Conservation (phyloP, 169 alveolate species). For the Perkinsus chesapeaki region DNA sequence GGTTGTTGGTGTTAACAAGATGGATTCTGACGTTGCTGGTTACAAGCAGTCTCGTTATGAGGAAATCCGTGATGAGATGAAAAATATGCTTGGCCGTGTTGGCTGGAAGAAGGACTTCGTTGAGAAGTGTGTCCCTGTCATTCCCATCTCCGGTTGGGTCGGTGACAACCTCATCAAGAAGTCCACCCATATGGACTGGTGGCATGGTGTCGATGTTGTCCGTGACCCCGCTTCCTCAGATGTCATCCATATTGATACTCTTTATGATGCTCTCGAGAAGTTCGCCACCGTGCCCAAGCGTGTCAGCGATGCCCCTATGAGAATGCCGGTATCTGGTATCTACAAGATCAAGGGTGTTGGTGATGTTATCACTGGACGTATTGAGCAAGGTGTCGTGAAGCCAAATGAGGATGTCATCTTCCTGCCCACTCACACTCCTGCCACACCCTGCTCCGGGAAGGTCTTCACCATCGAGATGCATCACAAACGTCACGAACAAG, state of each 20-base stretch:
- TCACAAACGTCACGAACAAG: conserved; percentile 90
- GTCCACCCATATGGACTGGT: conserved; percentile 95
- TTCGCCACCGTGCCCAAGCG: conserved; percentile 92
- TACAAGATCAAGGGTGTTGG: conserved; percentile 99
- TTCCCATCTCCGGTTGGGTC: conserved; percentile 95
- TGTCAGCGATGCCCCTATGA: conserved; percentile 91
- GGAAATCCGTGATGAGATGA: conserved; percentile 91
- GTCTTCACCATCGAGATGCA: conserved; percentile 97
- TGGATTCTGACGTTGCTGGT: conserved; percentile 80
- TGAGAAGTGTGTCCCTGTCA: conserved; percentile 81
- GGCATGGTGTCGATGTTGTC: conserved; percentile 67
- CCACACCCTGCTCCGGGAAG: conserved; percentile 47
- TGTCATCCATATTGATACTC: conserved; percentile 46
- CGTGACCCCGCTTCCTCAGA: not conserved
- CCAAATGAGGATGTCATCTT: conserved; percentile 70
- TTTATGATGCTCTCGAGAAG: conserved; percentile 90
- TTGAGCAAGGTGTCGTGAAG: conserved; percentile 93
- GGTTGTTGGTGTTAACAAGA: conserved; percentile 96
- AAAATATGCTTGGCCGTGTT: conserved; percentile 86
- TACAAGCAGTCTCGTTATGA: conserved; percentile 87
- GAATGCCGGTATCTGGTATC: conserved; percentile 94
- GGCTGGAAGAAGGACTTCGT: conserved; percentile 88
- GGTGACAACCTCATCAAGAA: conserved; percentile 96
- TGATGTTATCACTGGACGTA: conserved; percentile 98
- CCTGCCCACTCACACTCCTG: conserved; percentile 4